Base-by-base conservation (phyloP, 2,329 filamentous ascomycete genomes). In the Teratosphaeria pseudoeucalypti region DNA sequence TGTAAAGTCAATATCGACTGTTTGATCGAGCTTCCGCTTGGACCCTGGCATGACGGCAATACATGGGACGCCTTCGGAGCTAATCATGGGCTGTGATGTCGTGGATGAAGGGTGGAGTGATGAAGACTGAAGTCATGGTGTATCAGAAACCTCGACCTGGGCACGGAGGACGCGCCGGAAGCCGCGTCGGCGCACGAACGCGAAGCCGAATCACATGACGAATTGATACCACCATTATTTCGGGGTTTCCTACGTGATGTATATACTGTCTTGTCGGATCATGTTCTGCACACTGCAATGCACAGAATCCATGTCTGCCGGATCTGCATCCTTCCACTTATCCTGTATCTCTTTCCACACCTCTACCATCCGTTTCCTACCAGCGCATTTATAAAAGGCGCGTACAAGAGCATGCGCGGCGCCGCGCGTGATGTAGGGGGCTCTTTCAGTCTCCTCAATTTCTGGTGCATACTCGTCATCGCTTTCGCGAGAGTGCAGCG, bases 311-410 rank as follows among this genome's bases (percentile, higher is more conserved):
- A 2, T 49, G 23, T 19, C 43, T 19, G 23, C 43, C 19, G 43
- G 43, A 2, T 49, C 43, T 49, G 16, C 43, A 49, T 19, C 70
- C 7, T 70, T 58, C 78, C 78, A 79, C 32, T 70, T 54, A 10
- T 54, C 60, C 54, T 70, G 64, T 1, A 79, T 71, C 62, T 79
- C 73, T 34, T 76, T 69, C 78, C 78, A 90, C 3, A 82, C 79
- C 52, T 79, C 74, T 61, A 84, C 61, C 54, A 86, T 78, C 34
- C 77, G 74, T 11, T 81, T 76, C 26, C 72, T 70, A 1, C 79
- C 75, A n/a, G 78, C 77, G 67, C 83, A 86, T 62, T 79, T 82
- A 61, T 79, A 78, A 70, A 88, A 89, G 2, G 89, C 87, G 53
- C 79, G 76, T 43, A 90, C 70, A 0, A 79, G 77, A 77, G 82